Conservation (phyloP, 2,329 filamentous ascomycete genomes). For the Blastomyces gilchristii region DNA sequence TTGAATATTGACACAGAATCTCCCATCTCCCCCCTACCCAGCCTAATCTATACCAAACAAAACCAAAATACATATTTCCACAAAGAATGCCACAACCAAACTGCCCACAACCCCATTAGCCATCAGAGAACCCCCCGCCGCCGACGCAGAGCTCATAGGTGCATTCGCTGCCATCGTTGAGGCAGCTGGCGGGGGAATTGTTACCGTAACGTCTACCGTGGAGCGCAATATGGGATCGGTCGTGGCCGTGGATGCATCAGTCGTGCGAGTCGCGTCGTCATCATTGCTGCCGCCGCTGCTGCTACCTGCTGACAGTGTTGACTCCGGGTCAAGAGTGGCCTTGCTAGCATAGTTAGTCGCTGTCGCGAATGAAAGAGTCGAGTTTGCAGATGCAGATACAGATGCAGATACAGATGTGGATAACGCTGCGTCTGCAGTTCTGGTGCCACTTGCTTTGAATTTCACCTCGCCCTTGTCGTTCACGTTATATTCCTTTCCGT, state of each 20-base stretch:
- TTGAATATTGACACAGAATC: background rate
- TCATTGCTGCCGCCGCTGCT: background rate
- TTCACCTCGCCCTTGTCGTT: background rate
- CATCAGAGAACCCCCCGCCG: background rate
- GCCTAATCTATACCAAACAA: background rate
- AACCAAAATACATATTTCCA: background rate
- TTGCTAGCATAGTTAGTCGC: background rate
- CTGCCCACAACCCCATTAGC: background rate
- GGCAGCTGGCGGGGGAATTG: background rate
- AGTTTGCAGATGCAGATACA: background rate
- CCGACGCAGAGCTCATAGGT: background rate
- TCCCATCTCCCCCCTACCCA: too few relatives aligned
- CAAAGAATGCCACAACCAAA: background rate
- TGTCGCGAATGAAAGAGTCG: background rate
- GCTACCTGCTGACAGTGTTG: background rate
- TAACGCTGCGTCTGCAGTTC: background rate
- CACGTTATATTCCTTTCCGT: slow-evolving; percentile 19
- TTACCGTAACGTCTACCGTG: background rate
- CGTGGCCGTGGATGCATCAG: background rate
- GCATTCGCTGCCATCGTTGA: background rate
- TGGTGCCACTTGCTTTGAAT: background rate
- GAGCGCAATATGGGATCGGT: background rate
- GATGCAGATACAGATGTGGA: background rate
- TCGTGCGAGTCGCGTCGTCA: background rate
- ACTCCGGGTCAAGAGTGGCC: background rate